A percentile compares a stretch with the other conserved stretches of the same genome.
Conservation (phyloP, 2,329 filamentous ascomycete species). For the Macrophomina tecta region DNA sequence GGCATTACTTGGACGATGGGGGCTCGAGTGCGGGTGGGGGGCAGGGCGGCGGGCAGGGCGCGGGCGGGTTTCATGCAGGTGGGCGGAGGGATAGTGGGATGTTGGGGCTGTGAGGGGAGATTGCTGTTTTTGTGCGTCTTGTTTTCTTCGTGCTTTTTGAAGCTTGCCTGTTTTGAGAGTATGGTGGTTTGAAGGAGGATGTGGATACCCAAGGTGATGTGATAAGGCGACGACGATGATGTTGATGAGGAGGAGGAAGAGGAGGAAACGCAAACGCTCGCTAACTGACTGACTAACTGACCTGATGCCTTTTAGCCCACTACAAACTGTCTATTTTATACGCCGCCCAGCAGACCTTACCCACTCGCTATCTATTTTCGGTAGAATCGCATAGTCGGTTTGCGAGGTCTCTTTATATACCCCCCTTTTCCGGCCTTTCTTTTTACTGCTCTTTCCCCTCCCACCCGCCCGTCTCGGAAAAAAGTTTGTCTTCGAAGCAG, state of each 20-base stretch:
- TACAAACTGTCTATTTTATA: constrained; percentile 12
- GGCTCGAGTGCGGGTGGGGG: too few relatives aligned
- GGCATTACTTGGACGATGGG: constrained; percentile 12
- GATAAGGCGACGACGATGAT: background rate
- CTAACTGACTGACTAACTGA: background rate
- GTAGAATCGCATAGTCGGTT: background rate
- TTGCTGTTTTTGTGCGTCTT: too few relatives aligned
- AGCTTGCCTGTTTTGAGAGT: too few relatives aligned
- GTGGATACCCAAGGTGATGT: background rate
- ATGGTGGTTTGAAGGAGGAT: background rate
- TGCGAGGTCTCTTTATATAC: constrained; percentile 3
- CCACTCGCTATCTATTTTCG: background rate
- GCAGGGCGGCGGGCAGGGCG: background rate
- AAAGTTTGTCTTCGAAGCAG: constrained; percentile 1
- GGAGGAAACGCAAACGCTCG: background rate
- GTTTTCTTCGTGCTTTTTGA: too few relatives aligned
- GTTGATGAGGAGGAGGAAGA: background rate
- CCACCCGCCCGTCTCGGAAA: background rate
- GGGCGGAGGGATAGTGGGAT: constrained; percentile 28
- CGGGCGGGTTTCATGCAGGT: background rate
- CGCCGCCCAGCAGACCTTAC: background rate
- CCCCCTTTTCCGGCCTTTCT: background rate
- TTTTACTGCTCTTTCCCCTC: background rate
- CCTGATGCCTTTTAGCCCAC: background rate
- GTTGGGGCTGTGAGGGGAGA: constrained; percentile 21